Conservation (phyloP, 805 yeast species). For the Hanseniaspora taiwanica region DNA sequence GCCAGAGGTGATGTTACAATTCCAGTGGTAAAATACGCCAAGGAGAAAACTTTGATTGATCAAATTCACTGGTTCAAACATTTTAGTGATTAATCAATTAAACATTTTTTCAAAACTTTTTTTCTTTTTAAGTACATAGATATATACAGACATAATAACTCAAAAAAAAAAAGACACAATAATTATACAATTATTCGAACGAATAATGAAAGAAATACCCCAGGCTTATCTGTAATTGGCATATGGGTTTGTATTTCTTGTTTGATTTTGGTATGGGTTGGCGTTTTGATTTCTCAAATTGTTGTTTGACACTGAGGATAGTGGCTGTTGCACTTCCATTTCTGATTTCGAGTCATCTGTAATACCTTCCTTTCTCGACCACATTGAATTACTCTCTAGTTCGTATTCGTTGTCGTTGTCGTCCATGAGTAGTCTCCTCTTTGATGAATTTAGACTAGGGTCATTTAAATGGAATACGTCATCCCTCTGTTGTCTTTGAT, state of each 20-base stretch:
- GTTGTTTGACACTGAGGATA: too few relatives aligned
- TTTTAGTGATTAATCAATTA: neutral
- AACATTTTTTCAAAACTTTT: neutral
- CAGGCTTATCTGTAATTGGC: neutral
- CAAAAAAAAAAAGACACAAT: too few relatives aligned
- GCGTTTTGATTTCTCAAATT: neutral
- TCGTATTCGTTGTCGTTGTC: neutral
- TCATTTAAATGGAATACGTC: slow-evolving; percentile 7
- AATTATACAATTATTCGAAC: neutral
- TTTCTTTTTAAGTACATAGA: neutral
- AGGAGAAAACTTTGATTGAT: slow-evolving; percentile 43
- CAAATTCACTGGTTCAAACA: slow-evolving; percentile 21
- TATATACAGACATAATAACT: too few relatives aligned
- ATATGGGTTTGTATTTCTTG: neutral
- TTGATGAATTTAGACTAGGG: neutral
- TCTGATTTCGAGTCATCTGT: neutral
- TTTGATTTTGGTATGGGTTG: neutral
- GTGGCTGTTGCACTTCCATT: neutral
- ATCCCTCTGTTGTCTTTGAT: slow-evolving; percentile 16
- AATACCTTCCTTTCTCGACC: neutral
- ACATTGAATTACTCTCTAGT: neutral
- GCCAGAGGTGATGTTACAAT: slow-evolving; percentile 56
- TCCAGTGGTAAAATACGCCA: slow-evolving; percentile 47
- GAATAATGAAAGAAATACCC: neutral
- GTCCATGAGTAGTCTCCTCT: neutral